Base-by-base conservation (phyloP, 1,139 yeast genomes). In the Scheffersomyces quercinus region DNA sequence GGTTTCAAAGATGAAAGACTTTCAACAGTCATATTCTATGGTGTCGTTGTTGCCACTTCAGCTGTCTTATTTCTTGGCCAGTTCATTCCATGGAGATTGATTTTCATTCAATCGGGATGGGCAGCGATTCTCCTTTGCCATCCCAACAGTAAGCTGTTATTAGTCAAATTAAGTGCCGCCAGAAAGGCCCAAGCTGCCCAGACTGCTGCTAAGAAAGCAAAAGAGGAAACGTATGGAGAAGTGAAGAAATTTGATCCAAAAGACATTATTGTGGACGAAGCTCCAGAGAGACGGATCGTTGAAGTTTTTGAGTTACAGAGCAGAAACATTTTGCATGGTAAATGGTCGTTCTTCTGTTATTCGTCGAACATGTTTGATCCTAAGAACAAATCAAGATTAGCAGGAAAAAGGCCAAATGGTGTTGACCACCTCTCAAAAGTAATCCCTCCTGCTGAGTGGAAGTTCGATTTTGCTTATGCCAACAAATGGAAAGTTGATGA, bases 231-330 rank as follows among this genome's bases (percentile, higher is more conserved):
- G 26, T 60, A 55, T 29, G 44, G 32, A 43, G 48, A 60, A 9
- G 49, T 66, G 10, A 59, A 64, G 35, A 55, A 63, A 37, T 68
- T 72, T 36, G 79, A 76, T 40, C 59, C 79, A 36, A 59, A 63
- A 29, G 82, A 79, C 45, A 75, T 84, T 29, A 73, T 86, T 11
- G 71, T 88, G 28, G 95, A 88, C 57, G 93, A 85, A 46, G 64
- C 77, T 0, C 85, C 88, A 0, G 84, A 83, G 39, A 69, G 75
- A 0, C 68, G 75, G 42, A 62, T 73, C 11, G 91, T 88, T 6
- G 96, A 89, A 56, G 69, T 90, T 0, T 90, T 75, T 59, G 96
- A 89, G 61, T 71, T 90, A 28, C 87, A 88, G 58, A 73, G 76
- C 41, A 85, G 77, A 53, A 85, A 85, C 31, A 70, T 82, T 12